Conservation (phyloP, 441 rosid species). For the Adansonia grandidieri region DNA sequence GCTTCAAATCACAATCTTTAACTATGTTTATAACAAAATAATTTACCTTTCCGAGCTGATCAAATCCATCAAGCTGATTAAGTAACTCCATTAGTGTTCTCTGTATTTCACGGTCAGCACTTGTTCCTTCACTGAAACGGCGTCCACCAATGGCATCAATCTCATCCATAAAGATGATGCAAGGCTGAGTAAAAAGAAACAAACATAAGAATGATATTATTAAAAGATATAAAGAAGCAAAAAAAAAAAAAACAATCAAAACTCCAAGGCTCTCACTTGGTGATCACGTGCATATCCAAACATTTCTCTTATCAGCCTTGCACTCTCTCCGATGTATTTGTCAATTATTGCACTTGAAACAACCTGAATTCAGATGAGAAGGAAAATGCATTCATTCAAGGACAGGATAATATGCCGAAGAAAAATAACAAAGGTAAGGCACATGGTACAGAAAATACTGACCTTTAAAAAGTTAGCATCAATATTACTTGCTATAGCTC, state of each 20-base stretch:
- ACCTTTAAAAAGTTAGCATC: slow-evolving; percentile 93
- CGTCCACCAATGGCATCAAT: slow-evolving; percentile 99
- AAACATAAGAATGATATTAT: slow-evolving; percentile 20
- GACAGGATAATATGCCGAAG: not conserved
- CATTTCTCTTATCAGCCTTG: slow-evolving; percentile 92
- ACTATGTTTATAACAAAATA: not conserved
- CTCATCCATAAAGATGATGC: slow-evolving; percentile 98
- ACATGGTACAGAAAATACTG: slow-evolving; percentile 27
- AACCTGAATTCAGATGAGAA: slow-evolving; percentile 50
- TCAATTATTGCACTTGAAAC: slow-evolving; percentile 98
- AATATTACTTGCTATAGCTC: slow-evolving; percentile 84
- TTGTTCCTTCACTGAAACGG: slow-evolving; percentile 96
- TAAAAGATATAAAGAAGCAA: slow-evolving; percentile 9
- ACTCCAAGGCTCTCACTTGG: slow-evolving; percentile 51
- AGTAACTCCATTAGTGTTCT: slow-evolving; percentile 97
- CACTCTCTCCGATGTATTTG: slow-evolving; percentile 97
- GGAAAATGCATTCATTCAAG: slow-evolving; percentile 12
- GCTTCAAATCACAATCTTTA: not conserved
- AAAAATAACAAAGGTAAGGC: not conserved
- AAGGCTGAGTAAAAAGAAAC: slow-evolving; percentile 59
- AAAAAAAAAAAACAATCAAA: not conserved
- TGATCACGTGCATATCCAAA: slow-evolving; percentile 96
- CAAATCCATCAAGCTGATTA: slow-evolving; percentile 97
- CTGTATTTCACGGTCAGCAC: slow-evolving; percentile 99
- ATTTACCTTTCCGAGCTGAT: slow-evolving; percentile 84